Conservation (phyloP, 768 basidiomycete species). For the Termitomyces sp. region DNA sequence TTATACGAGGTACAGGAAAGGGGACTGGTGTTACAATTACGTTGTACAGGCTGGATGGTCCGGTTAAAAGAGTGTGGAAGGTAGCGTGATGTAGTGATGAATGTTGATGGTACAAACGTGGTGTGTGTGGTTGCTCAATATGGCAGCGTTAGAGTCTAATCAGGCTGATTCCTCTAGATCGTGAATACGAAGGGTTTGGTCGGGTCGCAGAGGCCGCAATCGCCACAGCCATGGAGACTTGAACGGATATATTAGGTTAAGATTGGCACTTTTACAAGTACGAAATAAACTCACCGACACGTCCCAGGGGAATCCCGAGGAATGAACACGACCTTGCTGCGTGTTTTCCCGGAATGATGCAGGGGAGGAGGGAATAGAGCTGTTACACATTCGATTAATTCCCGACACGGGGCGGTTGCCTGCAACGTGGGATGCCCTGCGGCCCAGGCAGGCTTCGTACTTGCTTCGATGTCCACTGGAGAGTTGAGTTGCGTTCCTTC, state of each 20-base stretch:
- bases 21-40: not conserved
- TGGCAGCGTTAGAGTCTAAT: not conserved
- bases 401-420: not conserved
- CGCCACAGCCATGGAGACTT: slow-evolving; percentile 12
- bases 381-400: slow-evolving; percentile 9
- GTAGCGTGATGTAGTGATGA: not conserved
- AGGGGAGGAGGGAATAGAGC: slow-evolving; percentile 12
- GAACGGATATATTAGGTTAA: slow-evolving; percentile 1
- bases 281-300: slow-evolving; percentile 11
- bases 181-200: slow-evolving; percentile 5
- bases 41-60: not conserved
- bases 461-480: not conserved
- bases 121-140: slow-evolving; percentile 1
- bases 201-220: slow-evolving; percentile 11
- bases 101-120: not conserved
- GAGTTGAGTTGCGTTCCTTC: not conserved
- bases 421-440: not conserved
- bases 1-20: not conserved
- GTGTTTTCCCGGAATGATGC: slow-evolving; percentile 13
- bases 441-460: not conserved
- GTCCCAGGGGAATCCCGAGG: slow-evolving; percentile 13
- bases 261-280: not conserved
- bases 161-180: not conserved
- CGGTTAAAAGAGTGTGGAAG: not conserved
- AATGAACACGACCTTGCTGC: slow-evolving; percentile 14